Percentiles rank a stretch among this genome's conserved stretches.
Conservation (phyloP, 2,329 filamentous ascomycete species). For the Cordyceps farinosa region DNA sequence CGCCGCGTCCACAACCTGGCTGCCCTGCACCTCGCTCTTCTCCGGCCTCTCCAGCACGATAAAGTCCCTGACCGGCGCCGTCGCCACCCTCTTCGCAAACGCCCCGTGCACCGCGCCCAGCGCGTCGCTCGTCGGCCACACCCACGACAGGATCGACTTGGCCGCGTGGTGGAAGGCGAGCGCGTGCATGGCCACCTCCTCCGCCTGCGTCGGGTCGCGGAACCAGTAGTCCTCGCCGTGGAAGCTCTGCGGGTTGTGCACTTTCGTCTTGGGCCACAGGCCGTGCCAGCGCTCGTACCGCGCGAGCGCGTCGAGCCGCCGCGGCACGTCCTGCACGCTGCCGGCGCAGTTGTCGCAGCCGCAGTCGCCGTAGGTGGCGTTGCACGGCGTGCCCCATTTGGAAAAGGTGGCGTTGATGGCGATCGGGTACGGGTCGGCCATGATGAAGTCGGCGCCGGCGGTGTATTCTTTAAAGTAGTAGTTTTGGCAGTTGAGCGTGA, state of each 20-base stretch:
- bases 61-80: conserved; percentile 36
- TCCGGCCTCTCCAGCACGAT: conserved; percentile 32
- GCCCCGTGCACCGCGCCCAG: conserved; percentile 38
- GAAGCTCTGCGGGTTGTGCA: conserved; percentile 46
- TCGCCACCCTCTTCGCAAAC: conserved; percentile 37
- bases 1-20: conserved; percentile 22
- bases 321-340: conserved; percentile 48
- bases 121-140: conserved; percentile 38
- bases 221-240: conserved; percentile 46
- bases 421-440: conserved; percentile 59
- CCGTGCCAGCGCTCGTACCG: conserved; percentile 40
- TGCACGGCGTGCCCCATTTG: conserved; percentile 54
- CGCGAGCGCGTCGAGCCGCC: conserved; percentile 37
- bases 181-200: conserved; percentile 43
- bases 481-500: conserved; percentile 60
- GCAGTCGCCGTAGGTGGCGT: conserved; percentile 58
- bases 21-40: conserved; percentile 9
- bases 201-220: conserved; percentile 41
- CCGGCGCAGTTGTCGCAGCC: conserved; percentile 60
- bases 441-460: conserved; percentile 53
- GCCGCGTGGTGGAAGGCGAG: conserved; percentile 45
- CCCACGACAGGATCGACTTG: conserved; percentile 43
- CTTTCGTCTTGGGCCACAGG: conserved; percentile 41
- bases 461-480: conserved; percentile 57
- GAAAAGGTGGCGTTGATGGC: conserved; percentile 53